Evolutionary conservation across 2,329 filamentous ascomycete genomes (phyloP).

Genomic region (Talaromyces funiculosus): DNA sequence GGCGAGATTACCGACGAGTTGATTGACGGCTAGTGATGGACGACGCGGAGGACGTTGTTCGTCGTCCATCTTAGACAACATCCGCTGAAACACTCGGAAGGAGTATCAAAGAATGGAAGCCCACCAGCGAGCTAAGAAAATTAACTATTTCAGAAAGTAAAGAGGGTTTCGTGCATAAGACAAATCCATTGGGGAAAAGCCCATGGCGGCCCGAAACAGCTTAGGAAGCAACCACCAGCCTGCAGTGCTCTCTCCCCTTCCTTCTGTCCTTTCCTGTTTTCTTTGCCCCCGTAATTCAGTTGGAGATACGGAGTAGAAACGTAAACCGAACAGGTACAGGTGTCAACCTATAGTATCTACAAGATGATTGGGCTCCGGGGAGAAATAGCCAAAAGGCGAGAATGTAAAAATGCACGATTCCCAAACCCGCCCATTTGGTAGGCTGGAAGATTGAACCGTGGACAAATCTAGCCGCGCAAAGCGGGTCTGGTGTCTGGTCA

Average conservation of each 20-base stretch:
- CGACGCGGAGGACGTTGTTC: conserved; percentile 10
- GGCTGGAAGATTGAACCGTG: conserved; percentile 13
- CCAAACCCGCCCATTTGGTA: conserved; percentile 10
- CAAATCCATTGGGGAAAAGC: conserved; percentile 2
- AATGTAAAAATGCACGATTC: conserved; percentile 1
- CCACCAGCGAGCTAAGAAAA: neutral
- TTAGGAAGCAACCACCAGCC: neutral
- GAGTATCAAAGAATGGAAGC: neutral
- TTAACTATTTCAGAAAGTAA: conserved; percentile 2
- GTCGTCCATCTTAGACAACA: conserved; percentile 8
- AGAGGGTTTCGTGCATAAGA: neutral
- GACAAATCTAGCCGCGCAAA: conserved; percentile 9
- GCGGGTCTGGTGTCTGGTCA: conserved; percentile 8
- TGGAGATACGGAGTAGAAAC: neutral
- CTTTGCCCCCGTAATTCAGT: neutral
- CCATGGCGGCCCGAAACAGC: conserved; percentile 6
- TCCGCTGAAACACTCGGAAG: neutral
- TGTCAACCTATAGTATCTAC: neutral
- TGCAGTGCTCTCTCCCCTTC: neutral
- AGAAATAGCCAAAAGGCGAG: neutral
- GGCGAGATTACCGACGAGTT: neutral
- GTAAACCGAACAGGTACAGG: neutral
- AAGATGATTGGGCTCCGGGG: neutral
- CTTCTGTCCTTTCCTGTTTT: neutral
- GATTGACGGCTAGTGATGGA: conserved; percentile 7